phyloP scores from a whole-genome alignment of 495 filamentous ascomycete species.

The Talaromyces borbonicus region DNA sequence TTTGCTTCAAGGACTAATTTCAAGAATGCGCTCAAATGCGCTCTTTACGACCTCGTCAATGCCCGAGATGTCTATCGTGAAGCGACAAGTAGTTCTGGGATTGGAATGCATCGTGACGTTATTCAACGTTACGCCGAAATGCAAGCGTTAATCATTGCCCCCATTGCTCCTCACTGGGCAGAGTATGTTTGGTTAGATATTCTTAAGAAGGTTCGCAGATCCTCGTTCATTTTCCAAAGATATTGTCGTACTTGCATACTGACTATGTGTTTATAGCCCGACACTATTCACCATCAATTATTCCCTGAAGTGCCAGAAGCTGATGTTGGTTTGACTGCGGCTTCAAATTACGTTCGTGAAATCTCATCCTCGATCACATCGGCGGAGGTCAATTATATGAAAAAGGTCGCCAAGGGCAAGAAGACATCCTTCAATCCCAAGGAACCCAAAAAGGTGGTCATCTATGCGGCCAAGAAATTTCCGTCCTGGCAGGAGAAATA shows the following conservation, averaged over 20 bases:
- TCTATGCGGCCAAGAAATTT: conserved; percentile 68
- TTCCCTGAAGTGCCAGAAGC: conserved; percentile 65
- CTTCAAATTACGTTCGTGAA: conserved; percentile 66
- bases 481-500: conserved; percentile 89
- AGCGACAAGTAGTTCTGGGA: conserved; percentile 56
- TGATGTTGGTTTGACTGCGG: conserved; percentile 55
- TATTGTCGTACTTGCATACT: conserved; percentile 13
- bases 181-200: conserved; percentile 91
- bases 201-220: conserved; percentile 51
- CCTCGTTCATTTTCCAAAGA: neutral
- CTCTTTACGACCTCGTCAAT: conserved; percentile 78
- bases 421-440: conserved; percentile 70
- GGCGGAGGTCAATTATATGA: conserved; percentile 75
- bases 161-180: conserved; percentile 86
- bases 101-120: conserved; percentile 75
- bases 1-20: conserved; percentile 62
- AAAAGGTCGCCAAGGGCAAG: conserved; percentile 82
- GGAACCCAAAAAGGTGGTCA: conserved; percentile 82
- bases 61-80: conserved; percentile 90
- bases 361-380: conserved; percentile 74
- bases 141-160: conserved; percentile 71
- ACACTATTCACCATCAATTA: conserved; percentile 66
- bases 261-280: conserved; percentile 22
- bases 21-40: conserved; percentile 85
- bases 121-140: conserved; percentile 70